These are phyloP conservation scores for Suillus discolor DNA, from an alignment of 768 basidiomycete species.

Conservation along the genomic window DNA sequence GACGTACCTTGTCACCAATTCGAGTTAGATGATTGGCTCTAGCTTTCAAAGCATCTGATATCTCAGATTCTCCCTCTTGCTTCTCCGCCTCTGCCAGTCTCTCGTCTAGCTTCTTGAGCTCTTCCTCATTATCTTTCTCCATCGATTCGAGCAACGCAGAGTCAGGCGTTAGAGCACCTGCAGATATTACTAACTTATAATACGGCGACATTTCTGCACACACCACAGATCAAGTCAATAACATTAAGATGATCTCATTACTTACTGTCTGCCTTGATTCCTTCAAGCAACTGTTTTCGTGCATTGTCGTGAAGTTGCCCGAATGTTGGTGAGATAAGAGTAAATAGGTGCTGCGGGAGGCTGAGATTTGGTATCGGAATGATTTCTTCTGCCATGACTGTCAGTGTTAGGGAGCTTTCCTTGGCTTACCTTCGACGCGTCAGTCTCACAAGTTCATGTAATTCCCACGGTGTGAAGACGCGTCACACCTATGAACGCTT, in stretches of 20 bases:
- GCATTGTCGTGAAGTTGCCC: conserved; percentile 69
- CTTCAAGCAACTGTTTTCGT: conserved; percentile 62
- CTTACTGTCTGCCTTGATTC: conserved; percentile 80
- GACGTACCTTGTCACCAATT: conserved; percentile 77
- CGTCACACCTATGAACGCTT: conserved; percentile 21
- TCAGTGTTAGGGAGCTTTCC: background rate
- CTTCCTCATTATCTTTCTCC: conserved; percentile 69
- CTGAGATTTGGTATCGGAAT: conserved; percentile 86
- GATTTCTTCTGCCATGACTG: conserved; percentile 81
- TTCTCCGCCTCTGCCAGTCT: conserved; percentile 84
- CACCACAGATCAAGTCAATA: conserved; percentile 7
- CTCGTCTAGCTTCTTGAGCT: conserved; percentile 75
- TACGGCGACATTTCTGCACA: conserved; percentile 86
- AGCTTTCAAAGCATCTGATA: conserved; percentile 83
- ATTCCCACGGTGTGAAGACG: conserved; percentile 34
- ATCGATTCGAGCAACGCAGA: conserved; percentile 26
- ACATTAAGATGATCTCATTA: conserved; percentile 17
- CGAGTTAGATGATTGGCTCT: conserved; percentile 83
- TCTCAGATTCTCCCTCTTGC: conserved; percentile 92
- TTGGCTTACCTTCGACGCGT: conserved; percentile 33
- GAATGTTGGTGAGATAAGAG: conserved; percentile 64
- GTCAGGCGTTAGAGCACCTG: conserved; percentile 46
- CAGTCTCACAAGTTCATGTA: conserved; percentile 26
- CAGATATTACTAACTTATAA: conserved; percentile 59
- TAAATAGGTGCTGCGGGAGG: conserved; percentile 79